Conservation (phyloP, 495 filamentous ascomycete species). For the Trichoderma erinaceum region DNA sequence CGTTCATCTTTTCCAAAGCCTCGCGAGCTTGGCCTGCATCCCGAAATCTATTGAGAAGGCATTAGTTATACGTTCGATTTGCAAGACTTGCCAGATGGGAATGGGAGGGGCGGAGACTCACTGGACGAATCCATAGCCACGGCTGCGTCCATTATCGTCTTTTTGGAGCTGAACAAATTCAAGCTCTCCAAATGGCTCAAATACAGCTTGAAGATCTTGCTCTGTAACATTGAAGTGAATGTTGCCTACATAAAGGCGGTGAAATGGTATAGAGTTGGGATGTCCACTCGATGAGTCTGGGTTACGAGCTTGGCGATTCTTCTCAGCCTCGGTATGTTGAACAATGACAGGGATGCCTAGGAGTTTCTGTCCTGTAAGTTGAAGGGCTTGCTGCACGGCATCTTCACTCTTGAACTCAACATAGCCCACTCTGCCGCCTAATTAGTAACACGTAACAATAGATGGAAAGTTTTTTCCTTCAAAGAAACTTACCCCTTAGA, state of each 20-base stretch:
- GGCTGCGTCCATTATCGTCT: slow-evolving; percentile 82
- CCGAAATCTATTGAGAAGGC: slow-evolving; percentile 59
- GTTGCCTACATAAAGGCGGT: slow-evolving; percentile 98
- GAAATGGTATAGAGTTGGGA: slow-evolving; percentile 78
- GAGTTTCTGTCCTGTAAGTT: slow-evolving; percentile 98
- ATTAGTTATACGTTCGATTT: slow-evolving; percentile 23
- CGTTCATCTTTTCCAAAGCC: slow-evolving; percentile 98
- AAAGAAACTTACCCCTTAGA: slow-evolving; percentile 79
- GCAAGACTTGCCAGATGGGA: slow-evolving; percentile 15
- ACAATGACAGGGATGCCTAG: slow-evolving; percentile 98
- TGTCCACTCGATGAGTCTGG: slow-evolving; percentile 61
- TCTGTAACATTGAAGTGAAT: slow-evolving; percentile 99
- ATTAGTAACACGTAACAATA: slow-evolving; percentile 29
- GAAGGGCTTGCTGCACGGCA: slow-evolving; percentile 86
- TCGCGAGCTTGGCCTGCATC: slow-evolving; percentile 87
- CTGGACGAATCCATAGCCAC: slow-evolving; percentile 99
- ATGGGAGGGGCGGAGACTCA: slow-evolving; percentile 45
- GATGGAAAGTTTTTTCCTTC: neutral
- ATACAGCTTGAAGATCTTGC: slow-evolving; percentile 89
- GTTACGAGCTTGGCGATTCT: slow-evolving; percentile 93
- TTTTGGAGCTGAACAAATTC: slow-evolving; percentile 97
- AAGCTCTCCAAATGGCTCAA: slow-evolving; percentile 96
- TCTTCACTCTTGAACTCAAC: slow-evolving; percentile 98
- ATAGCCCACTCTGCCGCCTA: slow-evolving; percentile 76
- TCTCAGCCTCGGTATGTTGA: slow-evolving; percentile 97